phyloP scores from a whole-genome alignment of 495 filamentous ascomycete genomes.

The Neurospora sp. region DNA sequence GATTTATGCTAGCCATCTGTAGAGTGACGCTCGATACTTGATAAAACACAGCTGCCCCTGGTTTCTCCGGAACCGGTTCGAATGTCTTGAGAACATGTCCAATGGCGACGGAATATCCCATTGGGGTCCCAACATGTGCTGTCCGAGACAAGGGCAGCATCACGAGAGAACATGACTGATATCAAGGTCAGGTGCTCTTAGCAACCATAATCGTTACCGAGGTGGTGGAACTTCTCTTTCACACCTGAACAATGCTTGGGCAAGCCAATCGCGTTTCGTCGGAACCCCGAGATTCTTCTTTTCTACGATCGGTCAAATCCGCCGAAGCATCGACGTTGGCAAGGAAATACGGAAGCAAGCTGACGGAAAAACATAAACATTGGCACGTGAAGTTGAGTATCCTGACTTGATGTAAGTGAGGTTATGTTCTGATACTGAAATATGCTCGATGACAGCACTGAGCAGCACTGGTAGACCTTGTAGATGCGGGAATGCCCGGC shows the following conservation, averaged over 20 bases:
- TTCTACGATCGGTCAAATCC: background rate
- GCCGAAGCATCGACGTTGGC: background rate
- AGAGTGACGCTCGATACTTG: background rate
- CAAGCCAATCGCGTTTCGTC: background rate
- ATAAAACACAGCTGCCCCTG: background rate
- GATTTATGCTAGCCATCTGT: background rate
- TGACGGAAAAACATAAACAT: background rate
- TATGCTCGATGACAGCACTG: background rate
- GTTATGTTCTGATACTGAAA: background rate
- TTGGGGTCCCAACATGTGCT: background rate
- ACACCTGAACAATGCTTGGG: background rate
- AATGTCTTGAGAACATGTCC: background rate
- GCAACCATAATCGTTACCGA: background rate
- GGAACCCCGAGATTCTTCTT: background rate
- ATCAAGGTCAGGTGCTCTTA: background rate
- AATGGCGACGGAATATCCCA: background rate
- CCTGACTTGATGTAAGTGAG: background rate
- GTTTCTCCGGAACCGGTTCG: background rate
- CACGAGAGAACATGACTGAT: background rate
- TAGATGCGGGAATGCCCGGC: background rate
- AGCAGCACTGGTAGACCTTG: too few species aligned
- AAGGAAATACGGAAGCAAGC: background rate
- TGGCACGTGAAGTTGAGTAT: background rate
- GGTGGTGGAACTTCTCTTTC: background rate
- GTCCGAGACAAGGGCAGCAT: background rate